Evolutionary conservation across 352 stramenopile species (phyloP).

Genomic region (Globisporangium paddicum): DNA sequence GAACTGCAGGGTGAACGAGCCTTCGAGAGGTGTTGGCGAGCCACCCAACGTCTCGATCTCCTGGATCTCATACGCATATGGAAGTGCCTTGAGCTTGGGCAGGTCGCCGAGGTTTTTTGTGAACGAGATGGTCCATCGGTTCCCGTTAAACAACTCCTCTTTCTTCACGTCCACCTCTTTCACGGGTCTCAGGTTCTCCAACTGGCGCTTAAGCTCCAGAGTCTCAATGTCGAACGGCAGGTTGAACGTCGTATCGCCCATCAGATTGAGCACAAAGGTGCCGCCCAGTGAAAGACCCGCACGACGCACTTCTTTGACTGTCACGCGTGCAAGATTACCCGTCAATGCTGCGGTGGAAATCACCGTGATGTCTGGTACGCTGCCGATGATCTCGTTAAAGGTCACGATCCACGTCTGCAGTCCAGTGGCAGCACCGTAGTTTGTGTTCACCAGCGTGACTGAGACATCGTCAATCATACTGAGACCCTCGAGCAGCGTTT

Average conservation of each 20-base stretch:
- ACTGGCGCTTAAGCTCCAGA: slow-evolving; percentile 69
- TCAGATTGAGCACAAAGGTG: slow-evolving; percentile 92
- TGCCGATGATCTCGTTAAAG: slow-evolving; percentile 91
- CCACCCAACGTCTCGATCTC: slow-evolving; percentile 89
- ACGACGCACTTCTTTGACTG: slow-evolving; percentile 59
- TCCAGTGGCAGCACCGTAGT: slow-evolving; percentile 41
- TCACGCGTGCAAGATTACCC: slow-evolving; percentile 50
- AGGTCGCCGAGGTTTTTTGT: slow-evolving; percentile 94
- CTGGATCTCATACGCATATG: slow-evolving; percentile 93
- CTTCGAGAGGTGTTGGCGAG: slow-evolving; percentile 90
- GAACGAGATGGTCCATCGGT: slow-evolving; percentile 95
- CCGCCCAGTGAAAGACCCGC: slow-evolving; percentile 85
- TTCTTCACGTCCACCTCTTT: slow-evolving; percentile 66
- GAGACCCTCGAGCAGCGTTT: slow-evolving; percentile 66
- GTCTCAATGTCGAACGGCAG: slow-evolving; percentile 90
- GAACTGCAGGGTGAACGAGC: slow-evolving; percentile 88
- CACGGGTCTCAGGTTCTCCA: slow-evolving; percentile 70
- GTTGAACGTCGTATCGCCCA: slow-evolving; percentile 88
- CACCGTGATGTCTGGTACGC: slow-evolving; percentile 80
- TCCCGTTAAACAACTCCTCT: slow-evolving; percentile 72
- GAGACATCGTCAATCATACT: slow-evolving; percentile 74
- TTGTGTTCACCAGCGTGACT: slow-evolving; percentile 39
- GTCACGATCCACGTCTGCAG: slow-evolving; percentile 83
- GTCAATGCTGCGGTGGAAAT: slow-evolving; percentile 42
- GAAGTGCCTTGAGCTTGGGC: slow-evolving; percentile 79